A percentile compares a stretch with the other conserved stretches of the same genome.
Evolutionary conservation across 768 basidiomycete species (phyloP).

Genomic region (Gloeopeniophorella convolvens): DNA sequence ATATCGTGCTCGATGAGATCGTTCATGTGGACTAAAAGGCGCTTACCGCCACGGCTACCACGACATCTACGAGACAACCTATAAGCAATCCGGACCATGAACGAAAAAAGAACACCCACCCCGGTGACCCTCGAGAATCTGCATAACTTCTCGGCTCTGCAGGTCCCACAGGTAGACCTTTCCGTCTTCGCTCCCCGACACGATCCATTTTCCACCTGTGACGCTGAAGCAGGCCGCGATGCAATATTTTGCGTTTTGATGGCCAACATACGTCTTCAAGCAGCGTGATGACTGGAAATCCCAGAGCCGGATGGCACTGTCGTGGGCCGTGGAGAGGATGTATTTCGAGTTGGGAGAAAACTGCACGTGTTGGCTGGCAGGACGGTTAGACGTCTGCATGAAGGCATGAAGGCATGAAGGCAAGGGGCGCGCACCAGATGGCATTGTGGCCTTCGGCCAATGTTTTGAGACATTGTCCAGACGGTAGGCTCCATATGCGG

Average conservation of each 20-base stretch:
- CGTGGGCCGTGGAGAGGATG: constrained; percentile 89
- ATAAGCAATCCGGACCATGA: not conserved
- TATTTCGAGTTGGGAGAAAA: constrained; percentile 97
- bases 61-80: constrained; percentile 43
- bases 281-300: constrained; percentile 89
- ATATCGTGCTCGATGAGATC: not conserved
- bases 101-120: constrained; percentile 35
- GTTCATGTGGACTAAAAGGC: too few relatives aligned
- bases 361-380: constrained; percentile 72
- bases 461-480: constrained; percentile 94
- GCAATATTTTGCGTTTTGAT: constrained; percentile 77
- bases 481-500: constrained; percentile 90
- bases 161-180: constrained; percentile 90
- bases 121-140: constrained; percentile 68
- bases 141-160: constrained; percentile 79
- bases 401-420: not conserved
- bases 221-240: constrained; percentile 80
- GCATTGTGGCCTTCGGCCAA: constrained; percentile 86
- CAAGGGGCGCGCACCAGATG: constrained; percentile 48
- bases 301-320: constrained; percentile 91
- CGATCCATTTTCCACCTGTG: constrained; percentile 84
- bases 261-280: constrained; percentile 85
- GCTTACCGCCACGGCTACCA: constrained; percentile 74
- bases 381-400: not conserved
- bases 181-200: constrained; percentile 86